phyloP scores from a whole-genome alignment of 805 yeast genomes.

The Yamadazyma sp. region DNA sequence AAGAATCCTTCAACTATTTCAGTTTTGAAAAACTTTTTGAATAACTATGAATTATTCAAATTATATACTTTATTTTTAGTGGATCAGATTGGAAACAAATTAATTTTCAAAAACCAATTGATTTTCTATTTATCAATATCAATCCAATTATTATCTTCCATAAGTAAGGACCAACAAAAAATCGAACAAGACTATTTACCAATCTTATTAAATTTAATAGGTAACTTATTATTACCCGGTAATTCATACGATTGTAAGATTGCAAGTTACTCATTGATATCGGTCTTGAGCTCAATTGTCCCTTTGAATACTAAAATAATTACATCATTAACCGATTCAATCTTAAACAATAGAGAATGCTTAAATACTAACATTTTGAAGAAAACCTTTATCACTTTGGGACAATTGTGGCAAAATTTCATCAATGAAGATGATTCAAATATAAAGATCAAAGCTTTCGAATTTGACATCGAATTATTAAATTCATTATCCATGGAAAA shows the following conservation, averaged over 20 bases:
- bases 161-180: constrained; percentile 43
- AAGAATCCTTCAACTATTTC: constrained; percentile 66
- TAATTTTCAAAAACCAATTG: constrained; percentile 64
- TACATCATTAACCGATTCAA: constrained; percentile 30
- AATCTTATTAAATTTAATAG: constrained; percentile 54
- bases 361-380: constrained; percentile 19
- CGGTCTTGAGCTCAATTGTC: constrained; percentile 73
- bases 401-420: constrained; percentile 34
- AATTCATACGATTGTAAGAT: constrained; percentile 59
- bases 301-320: constrained; percentile 45
- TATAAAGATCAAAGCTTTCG: constrained; percentile 4
- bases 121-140: constrained; percentile 76
- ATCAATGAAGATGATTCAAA: constrained; percentile 1
- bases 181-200: constrained; percentile 53
- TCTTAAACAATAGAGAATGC: constrained; percentile 20
- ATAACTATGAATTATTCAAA: constrained; percentile 64
- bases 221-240: constrained; percentile 43
- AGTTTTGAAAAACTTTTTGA: constrained; percentile 64
- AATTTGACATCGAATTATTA: constrained; percentile 6
- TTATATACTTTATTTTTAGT: constrained; percentile 58
- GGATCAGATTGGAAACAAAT: constrained; percentile 48
- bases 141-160: constrained; percentile 65
- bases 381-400: constrained; percentile 37
- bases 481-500: constrained; percentile 6
- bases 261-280: constrained; percentile 77